phyloP scores from a whole-genome alignment of 305 asterid species.

The Plantago coronopus region DNA sequence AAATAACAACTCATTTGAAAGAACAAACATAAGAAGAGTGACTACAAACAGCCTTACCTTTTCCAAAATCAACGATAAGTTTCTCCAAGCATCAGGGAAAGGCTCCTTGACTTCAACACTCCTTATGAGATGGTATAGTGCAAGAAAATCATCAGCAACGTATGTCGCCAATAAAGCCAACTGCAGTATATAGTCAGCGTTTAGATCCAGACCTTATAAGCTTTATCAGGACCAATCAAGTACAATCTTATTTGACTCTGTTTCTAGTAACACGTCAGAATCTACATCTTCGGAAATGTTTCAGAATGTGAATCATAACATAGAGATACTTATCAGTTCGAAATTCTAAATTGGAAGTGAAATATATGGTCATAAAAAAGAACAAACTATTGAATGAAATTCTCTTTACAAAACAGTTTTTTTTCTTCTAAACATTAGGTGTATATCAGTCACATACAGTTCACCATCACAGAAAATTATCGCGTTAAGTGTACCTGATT shows the following conservation, averaged over 20 bases:
- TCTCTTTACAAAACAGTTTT: no score
- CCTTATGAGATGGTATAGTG: slow-evolving; percentile 78
- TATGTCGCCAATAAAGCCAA: slow-evolving; percentile 78
- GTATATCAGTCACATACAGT: no score
- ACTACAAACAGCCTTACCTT: slow-evolving; percentile 43
- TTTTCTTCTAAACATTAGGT: no score
- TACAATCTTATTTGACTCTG: not conserved
- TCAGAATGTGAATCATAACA: no score
- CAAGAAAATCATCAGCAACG: slow-evolving; percentile 68
- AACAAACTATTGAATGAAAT: no score
- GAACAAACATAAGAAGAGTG: slow-evolving; percentile 6
- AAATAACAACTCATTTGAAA: slow-evolving; percentile 5
- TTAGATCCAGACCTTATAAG: slow-evolving; percentile 9
- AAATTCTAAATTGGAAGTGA: no score
- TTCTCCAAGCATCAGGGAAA: slow-evolving; percentile 87
- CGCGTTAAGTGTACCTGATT: slow-evolving; percentile 54
- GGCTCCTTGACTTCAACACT: slow-evolving; percentile 89
- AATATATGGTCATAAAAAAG: no score
- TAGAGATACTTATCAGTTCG: no score
- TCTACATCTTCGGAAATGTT: no score
- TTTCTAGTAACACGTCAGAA: no score
- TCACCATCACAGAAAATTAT: not conserved
- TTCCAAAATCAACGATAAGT: slow-evolving; percentile 71
- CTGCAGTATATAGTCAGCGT: slow-evolving; percentile 37
- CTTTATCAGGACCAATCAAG: not conserved